Evolutionary conservation across 495 filamentous ascomycete genomes (phyloP), one percentile per base, ranked within the genome.

Genomic region (Neurospora sp.): DNA sequence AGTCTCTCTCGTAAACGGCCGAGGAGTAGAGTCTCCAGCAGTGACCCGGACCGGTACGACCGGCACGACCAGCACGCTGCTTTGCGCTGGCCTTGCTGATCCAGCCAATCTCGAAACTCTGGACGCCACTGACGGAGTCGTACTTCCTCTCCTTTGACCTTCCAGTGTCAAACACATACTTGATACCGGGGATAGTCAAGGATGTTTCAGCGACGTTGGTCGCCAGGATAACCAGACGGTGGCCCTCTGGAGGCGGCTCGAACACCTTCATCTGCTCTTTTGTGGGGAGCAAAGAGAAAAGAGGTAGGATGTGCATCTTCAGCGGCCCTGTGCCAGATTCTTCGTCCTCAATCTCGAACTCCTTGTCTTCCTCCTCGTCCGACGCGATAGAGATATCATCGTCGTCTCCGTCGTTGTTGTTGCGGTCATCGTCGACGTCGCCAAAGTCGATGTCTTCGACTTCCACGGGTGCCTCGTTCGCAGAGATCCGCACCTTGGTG

Each of bases 161-260:
- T 39, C 96, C 96, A 77, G 91, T 82, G 81, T 99, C 96, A 75
- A 99, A 97, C 18, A 99, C 96, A 78, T 98, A 99, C 72, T 93
- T 88, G 74, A 97, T 95, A 20, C 94, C 94, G 4, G 96, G 96
- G 60, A 99, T 99, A 0, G 96, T 99, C 73, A 99, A 85, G 86
- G 91, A 94, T 4, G 96, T 99, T 80, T 99, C 96, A 0, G 96
- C 96, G 31, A 99, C 93, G 80, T 99, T 99, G 27, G 96, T 99
- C 0, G 96, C 94, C 27, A 99, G 83, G 20, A 99, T 92, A 73
- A 98, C 93, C 10, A 97, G 87, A 5, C 96, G 90, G 11, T 93
- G 92, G 46, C 91, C 92, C 42, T 93, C 91, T 10, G 96, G 95
- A 0, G 94, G 91, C 3, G 90, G 87, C 60, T 97, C 92, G 76